Evolutionary conservation across 2,329 filamentous ascomycete species (phyloP).

Genomic region (Aspergillus tanneri): DNA sequence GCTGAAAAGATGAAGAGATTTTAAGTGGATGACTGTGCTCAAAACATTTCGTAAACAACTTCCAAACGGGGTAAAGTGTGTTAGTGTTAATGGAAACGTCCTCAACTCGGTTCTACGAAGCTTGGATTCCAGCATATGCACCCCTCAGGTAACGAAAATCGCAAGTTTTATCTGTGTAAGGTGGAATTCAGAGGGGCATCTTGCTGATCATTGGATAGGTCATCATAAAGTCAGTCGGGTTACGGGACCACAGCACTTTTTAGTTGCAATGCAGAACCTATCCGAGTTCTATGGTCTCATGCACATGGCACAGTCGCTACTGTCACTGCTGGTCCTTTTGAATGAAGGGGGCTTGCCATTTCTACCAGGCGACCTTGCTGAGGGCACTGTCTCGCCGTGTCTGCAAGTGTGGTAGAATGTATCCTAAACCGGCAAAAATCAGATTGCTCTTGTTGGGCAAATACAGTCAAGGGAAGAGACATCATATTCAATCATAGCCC

Average conservation of each 20-base stretch:
- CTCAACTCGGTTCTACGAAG: constrained; percentile 3
- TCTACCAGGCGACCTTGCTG: not conserved
- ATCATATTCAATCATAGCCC: constrained; percentile 5
- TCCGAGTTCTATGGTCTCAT: constrained; percentile 10
- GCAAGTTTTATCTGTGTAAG: constrained; percentile 2
- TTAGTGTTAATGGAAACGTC: constrained; percentile 10
- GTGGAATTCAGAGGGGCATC: not conserved
- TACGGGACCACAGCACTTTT: not conserved
- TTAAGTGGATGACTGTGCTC: not conserved
- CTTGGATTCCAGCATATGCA: not conserved
- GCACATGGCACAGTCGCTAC: constrained; percentile 1
- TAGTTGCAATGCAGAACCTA: constrained; percentile 1
- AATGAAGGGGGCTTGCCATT: not conserved
- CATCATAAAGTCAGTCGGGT: too few species aligned
- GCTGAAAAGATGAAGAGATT: not conserved
- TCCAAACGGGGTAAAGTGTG: constrained; percentile 2
- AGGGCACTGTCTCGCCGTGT: not conserved
- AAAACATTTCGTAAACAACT: constrained; percentile 4
- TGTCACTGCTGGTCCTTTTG: not conserved
- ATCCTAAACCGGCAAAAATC: not conserved
- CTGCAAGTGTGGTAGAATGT: not conserved
- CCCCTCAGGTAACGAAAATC: constrained; percentile 2
- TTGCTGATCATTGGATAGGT: constrained; percentile 6
- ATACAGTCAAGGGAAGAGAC: constrained; percentile 7
- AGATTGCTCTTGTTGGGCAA: constrained; percentile 4